A percentile compares a stretch with the other conserved stretches of the same genome.
These are phyloP conservation scores for Mortierella sp. DNA, from an alignment of 371 early-diverging fungal species.

Conservation along the genomic window DNA sequence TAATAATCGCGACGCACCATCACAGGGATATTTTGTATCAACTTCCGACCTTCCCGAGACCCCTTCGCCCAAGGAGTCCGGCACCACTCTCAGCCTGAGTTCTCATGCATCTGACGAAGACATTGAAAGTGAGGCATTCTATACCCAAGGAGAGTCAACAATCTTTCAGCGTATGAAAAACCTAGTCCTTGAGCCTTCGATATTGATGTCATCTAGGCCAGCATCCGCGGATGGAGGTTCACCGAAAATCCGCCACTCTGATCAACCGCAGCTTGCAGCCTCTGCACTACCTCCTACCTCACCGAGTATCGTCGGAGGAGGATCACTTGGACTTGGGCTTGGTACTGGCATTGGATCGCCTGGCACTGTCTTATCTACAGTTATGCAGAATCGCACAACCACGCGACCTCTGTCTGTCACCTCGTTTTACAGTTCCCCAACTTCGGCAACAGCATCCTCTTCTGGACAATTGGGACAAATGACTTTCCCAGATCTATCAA, in stretches of 20 bases:
- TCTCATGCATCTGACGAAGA: constrained; percentile 52
- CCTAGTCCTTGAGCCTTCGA: constrained; percentile 30
- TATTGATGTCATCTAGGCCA: background rate
- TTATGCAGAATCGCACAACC: constrained; percentile 37
- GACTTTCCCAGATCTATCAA: constrained; percentile 37
- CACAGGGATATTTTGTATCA: constrained; percentile 2
- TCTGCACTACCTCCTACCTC: constrained; percentile 23
- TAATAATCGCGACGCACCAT: background rate
- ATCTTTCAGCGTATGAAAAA: constrained; percentile 49
- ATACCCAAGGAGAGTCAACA: constrained; percentile 56
- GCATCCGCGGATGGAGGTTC: constrained; percentile 15
- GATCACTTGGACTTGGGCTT: constrained; percentile 34
- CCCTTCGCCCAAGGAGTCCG: constrained; percentile 1
- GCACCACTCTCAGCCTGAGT: constrained; percentile 30
- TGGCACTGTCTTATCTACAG: constrained; percentile 41
- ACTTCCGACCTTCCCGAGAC: background rate
- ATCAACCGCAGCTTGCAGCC: constrained; percentile 9
- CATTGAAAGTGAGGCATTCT: constrained; percentile 54
- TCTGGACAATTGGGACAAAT: constrained; percentile 27
- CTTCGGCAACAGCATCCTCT: constrained; percentile 6
- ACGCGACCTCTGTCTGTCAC: constrained; percentile 34
- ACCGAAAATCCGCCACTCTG: background rate
- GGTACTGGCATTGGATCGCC: constrained; percentile 34
- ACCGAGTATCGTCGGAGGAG: constrained; percentile 15
- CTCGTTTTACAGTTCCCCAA: constrained; percentile 47